Base-by-base conservation (phyloP, 352 stramenopile species). In the Globisporangium sylvaticum region DNA sequence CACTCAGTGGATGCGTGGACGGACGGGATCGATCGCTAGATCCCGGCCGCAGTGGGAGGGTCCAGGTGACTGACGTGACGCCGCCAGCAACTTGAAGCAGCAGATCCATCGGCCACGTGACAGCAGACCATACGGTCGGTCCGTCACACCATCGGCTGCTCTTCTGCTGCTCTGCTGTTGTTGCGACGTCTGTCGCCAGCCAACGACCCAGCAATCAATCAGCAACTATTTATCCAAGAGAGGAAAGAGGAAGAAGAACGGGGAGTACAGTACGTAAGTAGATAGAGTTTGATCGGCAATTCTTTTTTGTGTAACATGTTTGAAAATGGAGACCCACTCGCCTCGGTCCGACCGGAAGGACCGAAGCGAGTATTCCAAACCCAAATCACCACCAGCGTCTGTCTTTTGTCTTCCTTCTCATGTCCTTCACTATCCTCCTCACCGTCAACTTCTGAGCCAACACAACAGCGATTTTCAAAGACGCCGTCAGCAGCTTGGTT, bases 281-380 rank as follows among this genome's bases (percentile, higher is more conserved):
- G 59, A 65, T 65, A 57, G 59, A 65, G 59, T 42, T 58, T 50
- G 55, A 46, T 31, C 55, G n/a, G 27, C n/a, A 32, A 24, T 25
- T 57, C 34, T 46, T 25, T 56, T 56, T 42, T 55, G 56, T 29
- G n/a, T 50, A 53, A 39, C 12, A 22, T 25, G 32, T 25, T 55
- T 15, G 18, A 56, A 27, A 65, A 58, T 65, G 58, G 58, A 64
- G 44, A 64, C 14, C 24, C 27, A 29, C 31, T 64, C 12, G 31
- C 1, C 15, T 34, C 59, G 57, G 58, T 70, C 65, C 58, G 65
- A 70, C 55, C 58, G 58, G 46, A 62, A 66, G 57, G 65, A 18
- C 46, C 27, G 54, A 62, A 29, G 22, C n/a, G 10, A 66, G 37
- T 4, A 42, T 59, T 14, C 15, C n/a, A 59, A 39, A 50, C 7